Conservation (phyloP, 352 stramenopile genomes). For the Plasmopara muralis region DNA sequence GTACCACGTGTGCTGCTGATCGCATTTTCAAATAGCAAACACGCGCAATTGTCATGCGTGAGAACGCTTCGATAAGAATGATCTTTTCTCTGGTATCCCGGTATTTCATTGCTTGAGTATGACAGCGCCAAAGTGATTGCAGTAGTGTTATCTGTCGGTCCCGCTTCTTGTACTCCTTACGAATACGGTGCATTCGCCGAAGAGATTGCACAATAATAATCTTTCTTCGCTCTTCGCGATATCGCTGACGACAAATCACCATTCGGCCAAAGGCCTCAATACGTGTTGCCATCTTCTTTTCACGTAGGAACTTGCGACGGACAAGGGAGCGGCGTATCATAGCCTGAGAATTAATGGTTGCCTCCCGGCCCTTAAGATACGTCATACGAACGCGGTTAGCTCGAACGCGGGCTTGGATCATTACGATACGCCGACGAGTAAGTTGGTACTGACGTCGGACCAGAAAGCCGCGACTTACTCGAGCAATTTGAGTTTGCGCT, state of each 20-base stretch:
- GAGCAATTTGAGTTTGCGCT: constrained; percentile 69
- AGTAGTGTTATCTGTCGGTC: constrained; percentile 53
- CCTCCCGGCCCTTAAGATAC: constrained; percentile 80
- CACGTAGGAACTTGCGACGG: constrained; percentile 66
- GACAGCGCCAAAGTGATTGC: constrained; percentile 76
- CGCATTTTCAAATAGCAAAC: constrained; percentile 48
- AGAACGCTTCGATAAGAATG: constrained; percentile 58
- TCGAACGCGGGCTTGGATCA: constrained; percentile 82
- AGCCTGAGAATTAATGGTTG: constrained; percentile 82
- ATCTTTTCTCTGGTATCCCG: constrained; percentile 51
- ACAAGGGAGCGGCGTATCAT: constrained; percentile 82
- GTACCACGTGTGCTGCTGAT: constrained; percentile 48
- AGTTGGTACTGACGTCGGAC: constrained; percentile 49
- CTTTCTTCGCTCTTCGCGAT: constrained; percentile 47
- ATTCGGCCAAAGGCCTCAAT: constrained; percentile 81
- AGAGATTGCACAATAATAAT: constrained; percentile 78
- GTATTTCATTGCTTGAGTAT: constrained; percentile 51
- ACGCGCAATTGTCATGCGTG: constrained; percentile 54
- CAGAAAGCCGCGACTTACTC: constrained; percentile 67
- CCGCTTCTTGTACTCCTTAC: constrained; percentile 44
- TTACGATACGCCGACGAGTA: constrained; percentile 59
- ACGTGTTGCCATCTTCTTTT: constrained; percentile 85
- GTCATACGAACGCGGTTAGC: constrained; percentile 82
- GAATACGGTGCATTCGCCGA: constrained; percentile 66
- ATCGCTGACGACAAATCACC: constrained; percentile 67